Percentiles rank a stretch among this genome's conserved stretches.
These are phyloP conservation scores for Pseudogymnoascus sp. DNA, from an alignment of 2,329 filamentous ascomycete genomes.

Conservation along the genomic window DNA sequence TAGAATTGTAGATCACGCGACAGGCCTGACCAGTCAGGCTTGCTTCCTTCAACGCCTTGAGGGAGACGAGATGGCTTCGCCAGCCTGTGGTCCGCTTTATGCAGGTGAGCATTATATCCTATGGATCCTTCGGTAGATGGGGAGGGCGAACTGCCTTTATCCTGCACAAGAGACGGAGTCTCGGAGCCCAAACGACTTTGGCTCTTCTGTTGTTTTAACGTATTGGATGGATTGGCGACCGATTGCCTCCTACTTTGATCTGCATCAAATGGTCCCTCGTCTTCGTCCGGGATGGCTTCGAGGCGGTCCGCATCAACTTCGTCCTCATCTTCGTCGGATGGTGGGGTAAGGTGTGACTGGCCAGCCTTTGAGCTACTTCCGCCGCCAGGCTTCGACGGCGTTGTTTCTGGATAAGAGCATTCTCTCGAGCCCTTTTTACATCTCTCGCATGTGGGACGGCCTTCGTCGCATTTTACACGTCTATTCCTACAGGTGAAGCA, in stretches of 20 bases:
- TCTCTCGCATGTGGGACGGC: slow-evolving; percentile 77
- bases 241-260: slow-evolving; percentile 12
- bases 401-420: slow-evolving; percentile 77
- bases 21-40: slow-evolving; percentile 48
- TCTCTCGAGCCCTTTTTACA: slow-evolving; percentile 89
- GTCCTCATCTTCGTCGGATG: slow-evolving; percentile 45
- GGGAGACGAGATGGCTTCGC: slow-evolving; percentile 25
- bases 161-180: slow-evolving; percentile 44
- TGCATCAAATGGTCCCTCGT: slow-evolving; percentile 32
- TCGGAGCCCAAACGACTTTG: slow-evolving; percentile 44
- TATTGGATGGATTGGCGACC: slow-evolving; percentile 29
- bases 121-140: slow-evolving; percentile 38
- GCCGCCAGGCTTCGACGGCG: slow-evolving; percentile 30
- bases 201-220: slow-evolving; percentile 31
- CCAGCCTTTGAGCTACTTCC: slow-evolving; percentile 13
- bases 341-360: slow-evolving; percentile 39
- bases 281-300: slow-evolving; percentile 49
- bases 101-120: slow-evolving; percentile 22
- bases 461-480: slow-evolving; percentile 91
- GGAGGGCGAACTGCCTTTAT: slow-evolving; percentile 47
- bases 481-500: slow-evolving; percentile 88
- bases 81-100: slow-evolving; percentile 12
- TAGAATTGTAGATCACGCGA: slow-evolving; percentile 69
- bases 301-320: slow-evolving; percentile 42
- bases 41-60: slow-evolving; percentile 14